Conservation (phyloP, 495 filamentous ascomycete genomes). For the Tetracladium setigerum region DNA sequence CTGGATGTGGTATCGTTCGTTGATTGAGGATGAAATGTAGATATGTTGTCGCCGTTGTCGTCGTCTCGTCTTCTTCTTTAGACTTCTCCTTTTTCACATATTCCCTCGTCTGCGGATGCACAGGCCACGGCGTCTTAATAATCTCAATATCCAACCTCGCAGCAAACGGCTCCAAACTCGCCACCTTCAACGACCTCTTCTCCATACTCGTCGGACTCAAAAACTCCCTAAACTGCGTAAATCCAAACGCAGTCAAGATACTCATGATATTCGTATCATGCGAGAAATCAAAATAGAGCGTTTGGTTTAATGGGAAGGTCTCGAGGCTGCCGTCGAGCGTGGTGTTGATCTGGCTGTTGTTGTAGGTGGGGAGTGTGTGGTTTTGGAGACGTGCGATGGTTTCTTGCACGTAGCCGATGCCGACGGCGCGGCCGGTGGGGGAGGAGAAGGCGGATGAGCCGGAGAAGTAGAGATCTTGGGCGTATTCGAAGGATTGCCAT, state of each 20-base stretch:
- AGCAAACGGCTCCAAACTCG: conserved; percentile 51
- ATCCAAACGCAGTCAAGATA: conserved; percentile 47
- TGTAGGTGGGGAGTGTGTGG: conserved; percentile 45
- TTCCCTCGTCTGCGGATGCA: conserved; percentile 31
- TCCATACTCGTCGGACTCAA: conserved; percentile 35
- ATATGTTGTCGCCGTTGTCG: conserved; percentile 40
- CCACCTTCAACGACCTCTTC: conserved; percentile 44
- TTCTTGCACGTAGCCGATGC: conserved; percentile 78
- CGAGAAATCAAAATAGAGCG: conserved; percentile 72
- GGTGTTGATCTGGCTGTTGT: conserved; percentile 59
- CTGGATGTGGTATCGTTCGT: conserved; percentile 49
- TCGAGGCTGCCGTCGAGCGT: conserved; percentile 54
- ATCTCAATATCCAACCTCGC: conserved; percentile 58
- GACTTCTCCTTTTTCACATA: conserved; percentile 17
- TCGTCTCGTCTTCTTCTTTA: not conserved
- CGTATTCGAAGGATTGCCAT: conserved; percentile 68
- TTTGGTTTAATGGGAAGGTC: conserved; percentile 62
- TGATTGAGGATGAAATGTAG: conserved; percentile 61
- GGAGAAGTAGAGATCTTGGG: conserved; percentile 52
- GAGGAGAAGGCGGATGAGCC: conserved; percentile 53
- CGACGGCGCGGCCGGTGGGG: conserved; percentile 62
- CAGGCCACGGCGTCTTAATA: conserved; percentile 45
- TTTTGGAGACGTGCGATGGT: conserved; percentile 66
- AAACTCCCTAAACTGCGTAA: conserved; percentile 47
- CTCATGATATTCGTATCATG: conserved; percentile 80